These are phyloP conservation scores for Xylariaceae sp. DNA, from an alignment of 2,329 filamentous ascomycete genomes.

Conservation along the genomic window DNA sequence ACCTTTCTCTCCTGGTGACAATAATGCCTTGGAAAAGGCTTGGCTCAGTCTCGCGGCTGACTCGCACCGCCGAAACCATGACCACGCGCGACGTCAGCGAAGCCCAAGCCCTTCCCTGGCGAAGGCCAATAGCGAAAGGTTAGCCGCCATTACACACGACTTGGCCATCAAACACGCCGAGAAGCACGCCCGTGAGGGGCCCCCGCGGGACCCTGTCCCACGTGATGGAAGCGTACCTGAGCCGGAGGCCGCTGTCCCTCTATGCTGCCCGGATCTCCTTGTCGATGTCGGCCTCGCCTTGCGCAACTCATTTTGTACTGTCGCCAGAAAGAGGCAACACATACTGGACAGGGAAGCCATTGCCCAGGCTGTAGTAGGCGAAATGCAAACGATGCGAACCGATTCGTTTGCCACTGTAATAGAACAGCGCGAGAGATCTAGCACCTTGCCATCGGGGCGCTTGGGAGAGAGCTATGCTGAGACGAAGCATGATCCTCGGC, in stretches of 20 bases:
- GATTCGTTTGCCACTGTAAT: conserved; percentile 30
- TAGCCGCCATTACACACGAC: conserved; percentile 48
- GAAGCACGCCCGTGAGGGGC: conserved; percentile 50
- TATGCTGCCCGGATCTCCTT: conserved; percentile 57
- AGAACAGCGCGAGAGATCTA: conserved; percentile 27
- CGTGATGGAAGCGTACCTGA: conserved; percentile 38
- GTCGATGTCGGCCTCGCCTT: conserved; percentile 56
- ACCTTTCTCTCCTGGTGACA: conserved; percentile 81
- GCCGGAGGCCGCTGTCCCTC: conserved; percentile 39
- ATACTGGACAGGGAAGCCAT: conserved; percentile 52
- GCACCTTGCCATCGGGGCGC: conserved; percentile 25
- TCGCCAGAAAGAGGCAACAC: conserved; percentile 49
- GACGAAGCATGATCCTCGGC: conserved; percentile 21
- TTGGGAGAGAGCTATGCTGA: conserved; percentile 15
- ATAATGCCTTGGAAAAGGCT: conserved; percentile 76
- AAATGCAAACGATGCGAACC: conserved; percentile 37
- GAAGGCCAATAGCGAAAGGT: conserved; percentile 44
- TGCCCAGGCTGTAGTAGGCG: conserved; percentile 52
- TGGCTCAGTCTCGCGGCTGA: conserved; percentile 69
- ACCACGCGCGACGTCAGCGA: conserved; percentile 42
- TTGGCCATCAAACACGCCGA: conserved; percentile 54
- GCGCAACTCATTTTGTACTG: conserved; percentile 55
- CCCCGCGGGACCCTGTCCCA: conserved; percentile 39
- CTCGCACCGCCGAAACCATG: conserved; percentile 55
- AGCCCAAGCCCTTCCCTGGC: conserved; percentile 43